These are phyloP conservation scores for Phytophthora pisi DNA, from an alignment of 352 stramenopile genomes.

Conservation along the genomic window DNA sequence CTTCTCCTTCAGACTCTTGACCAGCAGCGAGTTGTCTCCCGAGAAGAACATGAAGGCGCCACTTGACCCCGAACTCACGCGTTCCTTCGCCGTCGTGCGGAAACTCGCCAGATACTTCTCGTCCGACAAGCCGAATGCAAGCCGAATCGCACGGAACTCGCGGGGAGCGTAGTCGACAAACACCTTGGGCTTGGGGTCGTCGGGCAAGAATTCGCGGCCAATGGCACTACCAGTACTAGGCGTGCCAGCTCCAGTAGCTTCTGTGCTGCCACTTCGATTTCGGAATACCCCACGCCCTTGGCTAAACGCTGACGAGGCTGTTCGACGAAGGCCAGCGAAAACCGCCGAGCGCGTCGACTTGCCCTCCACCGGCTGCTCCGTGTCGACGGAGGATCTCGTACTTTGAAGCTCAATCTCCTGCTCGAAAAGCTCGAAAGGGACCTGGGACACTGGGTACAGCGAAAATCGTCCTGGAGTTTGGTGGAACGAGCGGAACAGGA, in stretches of 20 bases:
- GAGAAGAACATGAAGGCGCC: conserved; percentile 88
- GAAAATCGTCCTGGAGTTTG: conserved; percentile 48
- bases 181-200: conserved; percentile 67
- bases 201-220: conserved; percentile 32
- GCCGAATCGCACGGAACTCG: conserved; percentile 68
- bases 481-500: conserved; percentile 32
- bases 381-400: conserved; percentile 37
- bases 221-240: conserved; percentile 11
- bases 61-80: conserved; percentile 74
- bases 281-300: conserved; percentile 41
- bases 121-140: conserved; percentile 67
- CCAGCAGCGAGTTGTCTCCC: conserved; percentile 72
- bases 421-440: conserved; percentile 80
- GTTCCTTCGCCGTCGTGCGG: conserved; percentile 77
- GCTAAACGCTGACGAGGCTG: conserved; percentile 43
- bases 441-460: conserved; percentile 73
- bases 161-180: conserved; percentile 80
- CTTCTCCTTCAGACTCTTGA: conserved; percentile 82
- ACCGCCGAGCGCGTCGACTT: conserved; percentile 40
- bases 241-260: conserved; percentile 6
- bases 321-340: conserved; percentile 56
- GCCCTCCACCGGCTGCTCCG: conserved; percentile 16
- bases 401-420: conserved; percentile 76
- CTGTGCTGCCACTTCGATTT: conserved; percentile 29
- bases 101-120: conserved; percentile 79